Evolutionary conservation across 1,284 basidiomycete genomes (phyloP).

Genomic region (Cryptococcus neoformans): DNA sequence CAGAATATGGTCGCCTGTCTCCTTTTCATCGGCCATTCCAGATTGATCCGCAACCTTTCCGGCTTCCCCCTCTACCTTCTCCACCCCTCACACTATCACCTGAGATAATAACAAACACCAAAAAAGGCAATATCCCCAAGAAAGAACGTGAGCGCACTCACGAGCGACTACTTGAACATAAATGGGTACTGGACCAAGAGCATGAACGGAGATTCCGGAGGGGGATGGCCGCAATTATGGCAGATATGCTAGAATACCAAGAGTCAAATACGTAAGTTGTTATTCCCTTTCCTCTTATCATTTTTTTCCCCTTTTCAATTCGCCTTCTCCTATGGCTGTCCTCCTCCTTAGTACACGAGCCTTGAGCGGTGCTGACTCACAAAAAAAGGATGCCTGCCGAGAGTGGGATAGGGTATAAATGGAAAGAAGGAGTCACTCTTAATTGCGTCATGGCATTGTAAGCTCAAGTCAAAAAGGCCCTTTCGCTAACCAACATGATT

Average conservation of each 20-base stretch:
- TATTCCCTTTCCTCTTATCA: too few species aligned
- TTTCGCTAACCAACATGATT: neutral
- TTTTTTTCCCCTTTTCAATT: neutral
- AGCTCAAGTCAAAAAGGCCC: neutral
- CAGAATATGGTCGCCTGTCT: neutral
- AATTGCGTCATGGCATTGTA: slow-evolving; percentile 4
- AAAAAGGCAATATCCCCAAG: neutral
- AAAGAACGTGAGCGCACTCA: slow-evolving; percentile 5
- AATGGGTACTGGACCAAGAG: slow-evolving; percentile 28
- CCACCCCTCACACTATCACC: neutral
- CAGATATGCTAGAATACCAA: slow-evolving; percentile 18
- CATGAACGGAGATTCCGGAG: slow-evolving; percentile 28
- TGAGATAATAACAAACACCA: neutral
- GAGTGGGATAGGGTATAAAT: neutral
- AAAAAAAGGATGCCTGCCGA: neutral
- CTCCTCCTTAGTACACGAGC: neutral
- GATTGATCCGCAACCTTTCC: neutral
- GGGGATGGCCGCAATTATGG: slow-evolving; percentile 20
- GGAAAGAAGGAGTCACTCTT: slow-evolving; percentile 4
- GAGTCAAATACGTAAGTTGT: slow-evolving; percentile 14
- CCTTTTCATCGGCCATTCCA: neutral
- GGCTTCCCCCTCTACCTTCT: neutral
- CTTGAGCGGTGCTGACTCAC: neutral
- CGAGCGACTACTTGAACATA: slow-evolving; percentile 19
- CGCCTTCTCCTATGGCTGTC: neutral